Base-by-base conservation (phyloP, 768 basidiomycete genomes). In the Cantharellus cinnabarinus region DNA sequence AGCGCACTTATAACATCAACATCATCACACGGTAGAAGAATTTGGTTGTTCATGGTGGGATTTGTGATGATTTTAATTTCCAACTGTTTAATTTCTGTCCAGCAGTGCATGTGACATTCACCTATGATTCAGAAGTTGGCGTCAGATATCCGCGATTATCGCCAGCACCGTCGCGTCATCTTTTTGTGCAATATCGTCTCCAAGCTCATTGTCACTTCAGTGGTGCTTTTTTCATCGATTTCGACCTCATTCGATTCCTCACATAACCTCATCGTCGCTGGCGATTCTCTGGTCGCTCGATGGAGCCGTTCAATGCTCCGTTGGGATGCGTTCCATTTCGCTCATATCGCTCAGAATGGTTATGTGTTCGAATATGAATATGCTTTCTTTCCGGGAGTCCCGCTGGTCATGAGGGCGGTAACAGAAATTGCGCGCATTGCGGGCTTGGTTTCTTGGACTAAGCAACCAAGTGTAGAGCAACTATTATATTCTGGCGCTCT, bases 241-340 rank as follows among this genome's bases (percentile, higher is more conserved):
- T 29, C 20, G 20, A 29, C 60, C 3, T 35, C 58, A 10, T 62
- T 62, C 53, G 61, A 62, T 48, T 39, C 60, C 4, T 62, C 61
- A 4, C 59, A 42, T 35, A 10, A 10, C 14, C 41, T 60, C 39
- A 42, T 54, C 60, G n/a, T 55, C 44, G 60, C 50, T 40, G 48
- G 51, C n/a, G 44, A 48, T 10, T 48, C 29, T 14, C 42, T 34
- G 15, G 34, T 42, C 35, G 29, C 15, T 39, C 59, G 34, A 34
- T 61, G 41, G 39, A 56, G 50, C 1, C 57, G 58, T 15, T 52
- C 73, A 1, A 67, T 80, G 2, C 71, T 90, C 5, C 79, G 90
- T 64, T 99, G 94, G 95, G 94, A 98, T 66, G 74, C 75, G 2
- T 76, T 97, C 63, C 83, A 95, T 69, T 97, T 90, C 68, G 64